Evolutionary conservation across 2,329 filamentous ascomycete genomes (phyloP).

Genomic region (Phyllosticta capitalensis): DNA sequence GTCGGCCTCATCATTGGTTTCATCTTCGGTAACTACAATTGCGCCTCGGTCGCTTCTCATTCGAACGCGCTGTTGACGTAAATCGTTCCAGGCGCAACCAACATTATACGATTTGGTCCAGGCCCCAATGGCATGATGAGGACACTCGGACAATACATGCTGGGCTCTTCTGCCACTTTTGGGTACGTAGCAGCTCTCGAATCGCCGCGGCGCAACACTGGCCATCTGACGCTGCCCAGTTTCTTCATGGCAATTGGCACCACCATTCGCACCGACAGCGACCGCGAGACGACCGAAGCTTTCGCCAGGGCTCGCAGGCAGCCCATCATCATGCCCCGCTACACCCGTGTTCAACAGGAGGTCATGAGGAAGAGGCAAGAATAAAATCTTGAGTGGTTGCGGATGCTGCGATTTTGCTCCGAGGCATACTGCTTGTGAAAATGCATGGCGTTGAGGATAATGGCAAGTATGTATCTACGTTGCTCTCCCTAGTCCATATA

Average conservation of each 20-base stretch:
- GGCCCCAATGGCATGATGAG: slow-evolving; percentile 89
- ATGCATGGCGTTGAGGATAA: background rate
- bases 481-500: background rate
- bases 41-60: background rate
- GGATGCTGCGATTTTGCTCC: background rate
- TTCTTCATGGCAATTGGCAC: slow-evolving; percentile 99
- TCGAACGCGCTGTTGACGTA: background rate
- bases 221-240: slow-evolving; percentile 26
- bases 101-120: slow-evolving; percentile 90
- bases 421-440: background rate
- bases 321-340: slow-evolving; percentile 53
- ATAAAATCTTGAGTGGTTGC: background rate
- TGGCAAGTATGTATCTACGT: background rate
- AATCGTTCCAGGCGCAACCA: slow-evolving; percentile 60
- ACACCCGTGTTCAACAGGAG: slow-evolving; percentile 8
- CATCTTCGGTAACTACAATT: slow-evolving; percentile 64
- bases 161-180: slow-evolving; percentile 88
- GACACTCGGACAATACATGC: slow-evolving; percentile 93
- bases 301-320: slow-evolving; percentile 62
- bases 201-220: background rate
- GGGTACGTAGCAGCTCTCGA: slow-evolving; percentile 41
- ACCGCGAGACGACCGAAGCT: slow-evolving; percentile 62
- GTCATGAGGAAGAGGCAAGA: background rate
- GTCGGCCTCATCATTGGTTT: slow-evolving; percentile 96
- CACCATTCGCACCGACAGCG: slow-evolving; percentile 86